Percentiles rank a stretch among this genome's conserved stretches.
Conservation (phyloP, 305 asterid genomes). For the Petunia hybrid region DNA sequence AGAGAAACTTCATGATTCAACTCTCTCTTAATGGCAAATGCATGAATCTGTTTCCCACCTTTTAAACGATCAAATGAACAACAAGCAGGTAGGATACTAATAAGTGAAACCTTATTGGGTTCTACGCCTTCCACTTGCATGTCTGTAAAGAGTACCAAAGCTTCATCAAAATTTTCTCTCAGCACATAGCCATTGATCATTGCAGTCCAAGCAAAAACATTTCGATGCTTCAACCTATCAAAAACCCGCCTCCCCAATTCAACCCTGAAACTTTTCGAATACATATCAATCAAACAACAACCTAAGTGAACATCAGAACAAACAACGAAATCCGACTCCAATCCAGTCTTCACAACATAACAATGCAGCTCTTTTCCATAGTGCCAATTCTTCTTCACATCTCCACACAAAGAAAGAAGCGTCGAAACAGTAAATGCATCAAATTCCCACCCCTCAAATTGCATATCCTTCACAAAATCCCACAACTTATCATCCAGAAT, state of each 20-base stretch:
- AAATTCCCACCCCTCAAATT: slow-evolving; percentile 53
- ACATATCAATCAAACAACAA: slow-evolving; percentile 74
- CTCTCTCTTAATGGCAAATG: slow-evolving; percentile 59
- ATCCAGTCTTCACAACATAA: slow-evolving; percentile 49
- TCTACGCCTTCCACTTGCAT: slow-evolving; percentile 58
- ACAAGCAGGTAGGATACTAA: slow-evolving; percentile 63
- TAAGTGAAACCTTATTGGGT: slow-evolving; percentile 72
- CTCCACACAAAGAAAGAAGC: slow-evolving; percentile 59
- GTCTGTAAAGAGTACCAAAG: slow-evolving; percentile 54
- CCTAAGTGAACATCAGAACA: slow-evolving; percentile 61
- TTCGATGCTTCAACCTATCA: slow-evolving; percentile 47
- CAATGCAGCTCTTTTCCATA: slow-evolving; percentile 71
- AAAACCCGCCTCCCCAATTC: slow-evolving; percentile 60
- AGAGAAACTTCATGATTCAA: slow-evolving; percentile 52
- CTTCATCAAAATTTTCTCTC: slow-evolving; percentile 50
- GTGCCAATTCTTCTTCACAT: slow-evolving; percentile 27
- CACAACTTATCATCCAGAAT: slow-evolving; percentile 38
- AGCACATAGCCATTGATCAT: slow-evolving; percentile 67
- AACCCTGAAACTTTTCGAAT: slow-evolving; percentile 52
- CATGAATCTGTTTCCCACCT: slow-evolving; percentile 72
- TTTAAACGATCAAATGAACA: slow-evolving; percentile 54
- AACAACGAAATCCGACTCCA: slow-evolving; percentile 42
- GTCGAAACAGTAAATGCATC: slow-evolving; percentile 60
- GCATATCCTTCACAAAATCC: slow-evolving; percentile 62
- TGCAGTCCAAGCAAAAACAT: slow-evolving; percentile 71